Evolutionary conservation across 2,329 filamentous ascomycete species (phyloP).

Genomic region (Pleomassaria siparia): DNA sequence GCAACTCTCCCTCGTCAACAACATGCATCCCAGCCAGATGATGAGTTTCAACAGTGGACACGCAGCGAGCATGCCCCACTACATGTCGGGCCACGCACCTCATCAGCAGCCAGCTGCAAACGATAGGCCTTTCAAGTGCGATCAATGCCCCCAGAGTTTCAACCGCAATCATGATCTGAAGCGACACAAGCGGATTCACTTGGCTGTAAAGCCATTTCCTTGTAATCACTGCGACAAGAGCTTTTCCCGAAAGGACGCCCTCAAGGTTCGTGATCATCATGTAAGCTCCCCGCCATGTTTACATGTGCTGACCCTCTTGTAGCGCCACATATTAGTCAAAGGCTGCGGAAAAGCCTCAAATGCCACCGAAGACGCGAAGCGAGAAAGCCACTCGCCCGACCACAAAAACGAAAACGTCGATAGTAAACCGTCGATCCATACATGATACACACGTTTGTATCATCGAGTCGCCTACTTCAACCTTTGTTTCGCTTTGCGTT

Average conservation of each 20-base stretch:
- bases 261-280: conserved; percentile 70
- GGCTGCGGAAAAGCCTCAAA: conserved; percentile 60
- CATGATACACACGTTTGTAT: conserved; percentile 15
- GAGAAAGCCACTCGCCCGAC: conserved; percentile 36
- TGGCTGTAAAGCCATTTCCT: conserved; percentile 93
- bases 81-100: conserved; percentile 56
- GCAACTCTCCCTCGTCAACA: conserved; percentile 70
- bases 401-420: conserved; percentile 32
- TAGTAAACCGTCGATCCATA: conserved; percentile 29
- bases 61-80: conserved; percentile 65
- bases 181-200: conserved; percentile 90
- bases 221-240: conserved; percentile 92
- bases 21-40: conserved; percentile 59
- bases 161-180: conserved; percentile 97
- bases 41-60: conserved; percentile 62
- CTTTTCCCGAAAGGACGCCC: conserved; percentile 92
- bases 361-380: conserved; percentile 33
- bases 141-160: conserved; percentile 89
- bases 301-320: conserved; percentile 27
- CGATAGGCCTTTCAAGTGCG: conserved; percentile 92
- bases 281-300: not conserved
- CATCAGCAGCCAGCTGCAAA: conserved; percentile 58
- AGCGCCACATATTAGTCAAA: conserved; percentile 70
- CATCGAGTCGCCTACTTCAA: conserved; percentile 1
- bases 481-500: conserved; percentile 30